Conservation (phyloP, 441 rosid genomes). For the Arabidopsis lyrata region DNA sequence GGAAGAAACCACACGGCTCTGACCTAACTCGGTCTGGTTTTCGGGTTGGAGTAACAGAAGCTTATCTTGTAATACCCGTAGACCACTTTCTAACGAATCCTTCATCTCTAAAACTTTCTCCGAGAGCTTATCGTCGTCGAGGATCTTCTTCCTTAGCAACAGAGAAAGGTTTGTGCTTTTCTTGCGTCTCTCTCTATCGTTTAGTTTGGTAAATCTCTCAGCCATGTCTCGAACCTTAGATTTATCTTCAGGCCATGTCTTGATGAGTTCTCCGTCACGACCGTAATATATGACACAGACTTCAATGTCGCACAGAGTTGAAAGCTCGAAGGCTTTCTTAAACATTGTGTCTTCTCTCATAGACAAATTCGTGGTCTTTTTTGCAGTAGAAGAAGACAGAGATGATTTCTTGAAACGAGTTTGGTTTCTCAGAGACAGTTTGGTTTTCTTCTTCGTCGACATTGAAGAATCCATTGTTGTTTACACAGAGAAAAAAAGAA, state of each 20-base stretch:
- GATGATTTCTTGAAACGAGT: conserved; percentile 18
- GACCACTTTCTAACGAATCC: neutral
- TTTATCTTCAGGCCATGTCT: neutral
- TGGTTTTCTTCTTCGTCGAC: neutral
- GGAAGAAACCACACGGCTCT: neutral
- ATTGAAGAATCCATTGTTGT: conserved; percentile 12
- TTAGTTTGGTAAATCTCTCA: neutral
- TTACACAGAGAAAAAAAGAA: neutral
- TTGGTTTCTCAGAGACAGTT: neutral
- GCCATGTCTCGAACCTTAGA: neutral
- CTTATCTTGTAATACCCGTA: neutral
- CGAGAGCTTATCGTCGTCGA: neutral
- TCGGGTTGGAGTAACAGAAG: neutral
- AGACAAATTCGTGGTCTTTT: neutral
- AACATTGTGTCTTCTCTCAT: neutral
- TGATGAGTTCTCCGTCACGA: conserved; percentile 18
- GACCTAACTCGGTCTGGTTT: neutral
- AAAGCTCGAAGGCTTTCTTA: neutral
- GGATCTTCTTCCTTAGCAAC: neutral
- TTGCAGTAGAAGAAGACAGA: neutral
- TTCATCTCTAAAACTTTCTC: neutral
- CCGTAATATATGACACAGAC: neutral
- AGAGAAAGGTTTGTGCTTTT: conserved; percentile 2
- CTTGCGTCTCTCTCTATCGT: neutral
- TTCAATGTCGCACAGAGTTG: neutral